Evolutionary conservation across 306 rosid species (phyloP).

Genomic region (Prunus davidiana): DNA sequence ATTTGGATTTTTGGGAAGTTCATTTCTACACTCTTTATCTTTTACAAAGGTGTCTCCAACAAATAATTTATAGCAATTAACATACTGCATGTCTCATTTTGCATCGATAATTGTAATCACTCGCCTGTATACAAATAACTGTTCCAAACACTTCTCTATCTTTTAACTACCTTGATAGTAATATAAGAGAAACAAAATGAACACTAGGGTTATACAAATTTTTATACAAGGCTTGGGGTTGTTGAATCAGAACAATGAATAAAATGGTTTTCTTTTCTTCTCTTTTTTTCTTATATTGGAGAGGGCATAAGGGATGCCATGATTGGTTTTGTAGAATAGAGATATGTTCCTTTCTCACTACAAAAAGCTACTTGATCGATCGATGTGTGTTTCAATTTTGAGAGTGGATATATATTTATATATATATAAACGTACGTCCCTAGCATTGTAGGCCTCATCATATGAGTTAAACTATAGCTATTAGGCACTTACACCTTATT

Average conservation of each 20-base stretch:
- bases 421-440: neutral
- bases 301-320: slow-evolving; percentile 9
- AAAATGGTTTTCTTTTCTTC: neutral
- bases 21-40: no score
- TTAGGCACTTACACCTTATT: slow-evolving; percentile 1
- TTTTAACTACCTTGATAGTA: no score
- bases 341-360: slow-evolving; percentile 7
- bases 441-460: neutral
- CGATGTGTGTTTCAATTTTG: slow-evolving; percentile 14
- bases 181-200: neutral
- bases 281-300: neutral
- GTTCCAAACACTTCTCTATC: no score
- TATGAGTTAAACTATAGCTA: neutral
- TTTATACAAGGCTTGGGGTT: neutral
- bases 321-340: slow-evolving; percentile 9
- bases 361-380: slow-evolving; percentile 18
- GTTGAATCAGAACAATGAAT: neutral
- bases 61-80: no score
- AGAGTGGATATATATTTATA: neutral
- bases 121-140: no score
- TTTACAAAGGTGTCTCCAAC: no score
- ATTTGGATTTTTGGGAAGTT: no score
- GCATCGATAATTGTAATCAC: no score
- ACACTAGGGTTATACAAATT: neutral
- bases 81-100: no score